These are phyloP conservation scores for Ashbya aceris DNA, from an alignment of 1,139 yeast species.

Conservation along the genomic window DNA sequence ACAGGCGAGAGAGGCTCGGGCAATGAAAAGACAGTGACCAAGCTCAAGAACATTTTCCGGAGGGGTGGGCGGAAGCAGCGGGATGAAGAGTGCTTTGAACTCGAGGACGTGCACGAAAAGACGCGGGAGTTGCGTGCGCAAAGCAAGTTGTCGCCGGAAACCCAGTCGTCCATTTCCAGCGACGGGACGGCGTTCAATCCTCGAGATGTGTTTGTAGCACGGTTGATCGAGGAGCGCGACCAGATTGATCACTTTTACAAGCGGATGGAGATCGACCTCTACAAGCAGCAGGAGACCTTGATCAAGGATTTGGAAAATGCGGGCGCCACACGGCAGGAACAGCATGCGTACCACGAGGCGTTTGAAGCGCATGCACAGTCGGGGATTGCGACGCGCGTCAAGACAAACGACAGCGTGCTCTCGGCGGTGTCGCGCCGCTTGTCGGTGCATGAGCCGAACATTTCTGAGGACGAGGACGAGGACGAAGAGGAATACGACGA, in stretches of 20 bases:
- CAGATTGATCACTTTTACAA: constrained; percentile 55
- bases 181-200: constrained; percentile 25
- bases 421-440: constrained; percentile 5
- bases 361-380: constrained; percentile 4
- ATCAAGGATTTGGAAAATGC: constrained; percentile 36
- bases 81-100: constrained; percentile 10
- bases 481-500: constrained; percentile 25
- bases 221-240: constrained; percentile 45
- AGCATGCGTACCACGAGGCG: constrained; percentile 5
- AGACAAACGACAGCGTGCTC: constrained; percentile 5
- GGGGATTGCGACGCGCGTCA: constrained; percentile 5
- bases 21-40: constrained; percentile 8
- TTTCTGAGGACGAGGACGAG: constrained; percentile 17
- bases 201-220: constrained; percentile 39
- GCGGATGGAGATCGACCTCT: constrained; percentile 42
- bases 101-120: constrained; percentile 6
- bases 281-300: constrained; percentile 42
- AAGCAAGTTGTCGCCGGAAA: constrained; percentile 6
- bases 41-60: not conserved
- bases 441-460: constrained; percentile 8
- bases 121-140: constrained; percentile 21
- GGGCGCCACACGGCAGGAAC: constrained; percentile 10
- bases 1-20: constrained; percentile 10
- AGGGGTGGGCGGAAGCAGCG: constrained; percentile 11
- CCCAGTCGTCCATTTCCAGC: constrained; percentile 23